Conservation (phyloP, 2,329 filamentous ascomycete species). For the Fusarium avenaceum region DNA sequence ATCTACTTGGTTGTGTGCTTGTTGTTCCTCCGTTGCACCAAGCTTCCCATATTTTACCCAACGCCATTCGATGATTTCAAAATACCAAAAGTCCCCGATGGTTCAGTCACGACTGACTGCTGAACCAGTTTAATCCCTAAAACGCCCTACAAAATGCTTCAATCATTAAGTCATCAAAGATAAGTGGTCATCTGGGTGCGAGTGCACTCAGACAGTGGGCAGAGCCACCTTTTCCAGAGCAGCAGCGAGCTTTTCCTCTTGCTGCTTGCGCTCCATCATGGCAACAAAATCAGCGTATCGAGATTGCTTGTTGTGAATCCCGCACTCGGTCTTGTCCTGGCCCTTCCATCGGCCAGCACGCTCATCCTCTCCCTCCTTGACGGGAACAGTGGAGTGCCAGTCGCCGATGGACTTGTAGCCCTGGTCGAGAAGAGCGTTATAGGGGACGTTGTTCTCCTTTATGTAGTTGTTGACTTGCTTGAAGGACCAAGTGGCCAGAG, state of each 20-base stretch:
- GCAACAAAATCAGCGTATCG: constrained; percentile 88
- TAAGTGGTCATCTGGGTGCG: constrained; percentile 28
- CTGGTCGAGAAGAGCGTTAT: constrained; percentile 89
- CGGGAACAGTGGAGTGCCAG: constrained; percentile 96
- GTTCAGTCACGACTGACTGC: constrained; percentile 23
- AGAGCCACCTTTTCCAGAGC: constrained; percentile 48
- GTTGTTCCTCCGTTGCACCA: constrained; percentile 25
- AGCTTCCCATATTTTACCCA: constrained; percentile 33
- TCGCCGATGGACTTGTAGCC: constrained; percentile 99
- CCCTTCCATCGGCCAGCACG: constrained; percentile 97
- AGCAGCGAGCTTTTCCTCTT: constrained; percentile 59
- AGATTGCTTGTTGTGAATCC: constrained; percentile 97
- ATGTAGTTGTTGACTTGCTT: constrained; percentile 90
- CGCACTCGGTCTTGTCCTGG: constrained; percentile 94
- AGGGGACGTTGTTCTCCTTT: constrained; percentile 87
- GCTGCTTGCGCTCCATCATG: constrained; percentile 77
- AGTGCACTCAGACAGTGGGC: constrained; percentile 48
- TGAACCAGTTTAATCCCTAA: constrained; percentile 36
- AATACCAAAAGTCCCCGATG: constrained; percentile 18
- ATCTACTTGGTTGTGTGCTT: constrained; percentile 28
- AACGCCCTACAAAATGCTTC: constrained; percentile 50
- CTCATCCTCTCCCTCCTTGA: constrained; percentile 93
- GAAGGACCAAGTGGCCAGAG: constrained; percentile 94
- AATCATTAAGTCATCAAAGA: constrained; percentile 50
- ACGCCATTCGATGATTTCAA: constrained; percentile 44